Evolutionary conservation across 2,329 filamentous ascomycete genomes (phyloP), one percentile per base, ranked within the genome.

Genomic region (Colletotrichum brevisporum): DNA sequence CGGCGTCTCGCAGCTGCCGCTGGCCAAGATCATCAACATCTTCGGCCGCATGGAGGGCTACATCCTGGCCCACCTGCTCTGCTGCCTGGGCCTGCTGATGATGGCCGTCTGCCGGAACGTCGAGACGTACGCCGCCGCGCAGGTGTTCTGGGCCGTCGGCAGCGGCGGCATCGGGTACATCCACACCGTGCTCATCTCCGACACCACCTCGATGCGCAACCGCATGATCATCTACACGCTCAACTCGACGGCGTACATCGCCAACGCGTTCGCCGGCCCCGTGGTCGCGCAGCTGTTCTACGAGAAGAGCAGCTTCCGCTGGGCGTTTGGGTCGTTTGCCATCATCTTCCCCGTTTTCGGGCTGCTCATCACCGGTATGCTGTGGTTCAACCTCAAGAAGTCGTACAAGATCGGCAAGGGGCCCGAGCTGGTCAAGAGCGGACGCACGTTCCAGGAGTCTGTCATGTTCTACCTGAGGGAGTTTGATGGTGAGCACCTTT

Each of bases 91-190:
- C 6, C 60, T 89, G 67, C 81, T 88, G 55, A 81, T 91, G 74
- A 89, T 89, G 80, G 89, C 89, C 12, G 81, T 82, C 0, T 89
- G 83, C 74, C 79, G 83, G 5, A 83, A 83, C 57, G 80, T 89
- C 15, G 78, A 83, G 51, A 84, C 83, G 0, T 90, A 77, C 45
- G 75, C 75, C 2, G 76, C 76, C 15, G 76, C 75, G 1, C 73
- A 88, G 71, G 87, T 90, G 9, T 88, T 91, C 68, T 90, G 90
- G 74, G 85, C 83, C 61, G 82, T 88, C 47, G 89, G 89, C 18
- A 72, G 67, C 41, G 74, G 73, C 21, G 76, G 75, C 9, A 69
- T 79, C 39, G 72, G 71, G 15, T 78, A 77, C 62, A 74, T 73
- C 41, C 71, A 76, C 59, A 71, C 74, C 13, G 74, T 80, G 51